Percentiles rank a stretch among this genome's conserved stretches.
phyloP scores from a whole-genome alignment of 169 alveolate genomes.

The Besnoitia besnoiti region DNA sequence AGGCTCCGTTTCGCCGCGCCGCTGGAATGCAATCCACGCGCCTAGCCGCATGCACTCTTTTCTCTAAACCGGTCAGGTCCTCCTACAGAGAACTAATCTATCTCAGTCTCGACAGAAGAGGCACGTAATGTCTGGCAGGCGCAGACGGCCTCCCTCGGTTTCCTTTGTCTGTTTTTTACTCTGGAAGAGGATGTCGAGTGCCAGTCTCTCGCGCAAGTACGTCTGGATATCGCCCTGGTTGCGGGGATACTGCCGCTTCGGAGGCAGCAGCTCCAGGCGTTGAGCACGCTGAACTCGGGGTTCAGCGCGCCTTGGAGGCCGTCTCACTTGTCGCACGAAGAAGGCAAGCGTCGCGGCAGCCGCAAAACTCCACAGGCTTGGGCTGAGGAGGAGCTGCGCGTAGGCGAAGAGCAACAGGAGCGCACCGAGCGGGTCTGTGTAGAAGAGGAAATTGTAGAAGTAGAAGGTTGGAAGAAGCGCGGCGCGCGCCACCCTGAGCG shows the following conservation, averaged over 20 bases:
- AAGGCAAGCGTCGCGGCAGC: not conserved
- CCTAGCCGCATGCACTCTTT: too few relatives aligned
- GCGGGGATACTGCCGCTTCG: not conserved
- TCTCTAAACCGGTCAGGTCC: too few relatives aligned
- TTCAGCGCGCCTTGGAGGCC: too few relatives aligned
- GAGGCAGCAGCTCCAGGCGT: too few relatives aligned
- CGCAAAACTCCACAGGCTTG: not conserved
- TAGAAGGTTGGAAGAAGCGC: not conserved
- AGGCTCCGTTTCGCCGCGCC: too few relatives aligned
- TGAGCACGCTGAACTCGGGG: too few relatives aligned
- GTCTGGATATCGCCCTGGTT: not conserved
- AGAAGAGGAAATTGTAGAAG: constrained; percentile 7
- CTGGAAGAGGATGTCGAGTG: not conserved
- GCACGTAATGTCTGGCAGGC: not conserved
- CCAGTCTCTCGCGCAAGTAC: not conserved
- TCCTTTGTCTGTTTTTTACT: not conserved
- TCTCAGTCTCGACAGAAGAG: too few relatives aligned
- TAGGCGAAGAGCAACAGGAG: not conserved
- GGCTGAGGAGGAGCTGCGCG: not conserved
- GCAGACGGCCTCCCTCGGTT: not conserved
- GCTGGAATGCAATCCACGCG: too few relatives aligned
- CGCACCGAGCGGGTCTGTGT: not conserved
- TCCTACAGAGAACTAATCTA: too few relatives aligned
- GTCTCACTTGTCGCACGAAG: not conserved
- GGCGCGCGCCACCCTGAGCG: not conserved